These are phyloP conservation scores for Yarrowia sp. DNA, from an alignment of 805 yeast genomes.

Conservation along the genomic window DNA sequence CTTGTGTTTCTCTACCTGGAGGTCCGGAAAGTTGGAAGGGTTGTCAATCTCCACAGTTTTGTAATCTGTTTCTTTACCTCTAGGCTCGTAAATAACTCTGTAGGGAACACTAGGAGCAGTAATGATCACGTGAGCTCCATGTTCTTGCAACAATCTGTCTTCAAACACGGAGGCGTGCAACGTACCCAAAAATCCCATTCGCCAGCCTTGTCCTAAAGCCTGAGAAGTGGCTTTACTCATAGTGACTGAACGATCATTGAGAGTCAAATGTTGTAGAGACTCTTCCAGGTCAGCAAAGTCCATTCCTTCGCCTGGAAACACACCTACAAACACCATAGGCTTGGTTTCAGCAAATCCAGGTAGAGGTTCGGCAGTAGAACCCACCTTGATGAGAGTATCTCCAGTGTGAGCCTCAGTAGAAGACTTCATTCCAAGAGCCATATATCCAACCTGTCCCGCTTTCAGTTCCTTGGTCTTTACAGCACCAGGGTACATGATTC, in stretches of 20 bases:
- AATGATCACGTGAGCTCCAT: slow-evolving; percentile 86
- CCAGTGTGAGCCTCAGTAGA: slow-evolving; percentile 86
- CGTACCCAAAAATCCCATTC: slow-evolving; percentile 91
- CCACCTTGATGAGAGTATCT: slow-evolving; percentile 66
- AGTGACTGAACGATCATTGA: slow-evolving; percentile 89
- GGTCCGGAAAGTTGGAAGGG: slow-evolving; percentile 89
- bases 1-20: slow-evolving; percentile 40
- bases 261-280: slow-evolving; percentile 69
- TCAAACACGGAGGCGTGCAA: slow-evolving; percentile 92
- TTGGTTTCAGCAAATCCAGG: slow-evolving; percentile 97
- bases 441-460: slow-evolving; percentile 94
- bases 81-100: slow-evolving; percentile 54
- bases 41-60: slow-evolving; percentile 67
- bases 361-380: slow-evolving; percentile 61
- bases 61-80: slow-evolving; percentile 47
- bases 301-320: slow-evolving; percentile 92
- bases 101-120: slow-evolving; percentile 98
- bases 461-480: slow-evolving; percentile 58
- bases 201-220: slow-evolving; percentile 97
- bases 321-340: slow-evolving; percentile 98
- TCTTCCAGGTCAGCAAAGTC: slow-evolving; percentile 89
- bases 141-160: slow-evolving; percentile 87
- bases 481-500: slow-evolving; percentile 92
- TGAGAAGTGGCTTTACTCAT: slow-evolving; percentile 86
- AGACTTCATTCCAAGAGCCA: slow-evolving; percentile 91